Base-by-base conservation (phyloP, 306 rosid genomes). In the Prunus fruticosa region DNA sequence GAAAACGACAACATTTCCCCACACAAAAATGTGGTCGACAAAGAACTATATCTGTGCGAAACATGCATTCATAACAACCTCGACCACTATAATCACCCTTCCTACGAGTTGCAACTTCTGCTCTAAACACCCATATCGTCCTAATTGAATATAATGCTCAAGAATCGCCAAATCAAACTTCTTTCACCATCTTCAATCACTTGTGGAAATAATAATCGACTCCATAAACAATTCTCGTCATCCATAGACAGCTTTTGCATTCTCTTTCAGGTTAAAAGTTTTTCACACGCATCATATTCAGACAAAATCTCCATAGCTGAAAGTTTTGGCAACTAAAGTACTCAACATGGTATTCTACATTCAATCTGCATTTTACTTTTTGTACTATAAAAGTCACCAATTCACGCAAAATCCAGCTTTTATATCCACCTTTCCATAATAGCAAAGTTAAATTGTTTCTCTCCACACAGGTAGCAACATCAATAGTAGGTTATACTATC, bases 31-130 rank as follows among this genome's bases (percentile, higher is more conserved):
- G 64, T 60, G 38, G 63, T 56, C 79, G 6, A 76, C 64, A 67
- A 79, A 38, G 32, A 43, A 79, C 57, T 69, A 22, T 50, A 11
- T 76, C 27, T n/a, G 67, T 45, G 62, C 15, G 49, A 69, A 15
- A 46, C 68, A 70, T 65, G 49, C 76, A 67, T 65, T 56, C 81
- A 71, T 20, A 74, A 78, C 47, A 78, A 84, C 82, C 80, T 79
- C 69, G 9, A 30, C 64, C 68, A 45, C 45, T 30, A 53, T 12
- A 7, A 41, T 18, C 82, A 67, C 23, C 57, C 7, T 50, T 41
- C 77, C 54, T 14, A 52, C 11, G 11, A 58, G 23, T 72, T n/a
- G 85, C 58, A 81, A 71, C 82, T 47, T 53, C 73, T 51, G 46
- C 71, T 25, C 46, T 60, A 10, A 65, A 57, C 61, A 80, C 61